These are phyloP conservation scores for Iris macrosiphon DNA, from an alignment of 106 monocot genomes.

Conservation along the genomic window DNA sequence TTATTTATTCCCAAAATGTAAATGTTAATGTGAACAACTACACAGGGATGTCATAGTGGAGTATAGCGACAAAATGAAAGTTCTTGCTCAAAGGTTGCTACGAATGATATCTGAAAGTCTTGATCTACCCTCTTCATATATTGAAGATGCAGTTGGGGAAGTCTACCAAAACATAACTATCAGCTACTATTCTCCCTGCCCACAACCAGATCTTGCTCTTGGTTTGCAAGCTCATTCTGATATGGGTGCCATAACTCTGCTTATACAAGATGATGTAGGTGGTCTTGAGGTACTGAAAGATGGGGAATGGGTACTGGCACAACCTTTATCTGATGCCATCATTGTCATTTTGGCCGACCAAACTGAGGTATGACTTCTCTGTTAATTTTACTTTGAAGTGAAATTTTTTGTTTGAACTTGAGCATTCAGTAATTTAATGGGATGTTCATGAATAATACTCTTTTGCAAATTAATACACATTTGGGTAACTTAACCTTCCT, in stretches of 20 bases:
- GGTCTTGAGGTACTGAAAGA: slow-evolving; percentile 90
- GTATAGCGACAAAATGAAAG: slow-evolving; percentile 69
- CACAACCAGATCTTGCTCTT: slow-evolving; percentile 93
- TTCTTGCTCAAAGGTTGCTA: slow-evolving; percentile 73
- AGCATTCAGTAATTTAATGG: no score
- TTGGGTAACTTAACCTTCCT: no score
- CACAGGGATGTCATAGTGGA: slow-evolving; percentile 59
- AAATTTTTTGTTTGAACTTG: not conserved
- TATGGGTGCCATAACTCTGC: slow-evolving; percentile 86
- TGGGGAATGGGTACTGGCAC: slow-evolving; percentile 56
- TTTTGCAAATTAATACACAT: no score
- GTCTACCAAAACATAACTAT: slow-evolving; percentile 89
- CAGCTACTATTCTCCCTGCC: slow-evolving; percentile 89
- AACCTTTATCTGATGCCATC: slow-evolving; percentile 59
- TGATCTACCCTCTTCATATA: slow-evolving; percentile 41
- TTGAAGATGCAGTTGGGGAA: slow-evolving; percentile 73
- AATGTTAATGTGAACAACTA: no score
- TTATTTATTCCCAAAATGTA: no score
- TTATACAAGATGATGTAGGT: slow-evolving; percentile 95
- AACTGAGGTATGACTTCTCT: slow-evolving; percentile 55
- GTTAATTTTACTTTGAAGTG: slow-evolving; percentile 1
- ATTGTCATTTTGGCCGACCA: slow-evolving; percentile 86
- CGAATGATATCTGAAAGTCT: slow-evolving; percentile 55
- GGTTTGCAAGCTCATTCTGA: slow-evolving; percentile 97
- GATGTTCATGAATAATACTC: no score